Base-by-base conservation (phyloP, 139 green algal species). In the Coccomyxa sp. region DNA sequence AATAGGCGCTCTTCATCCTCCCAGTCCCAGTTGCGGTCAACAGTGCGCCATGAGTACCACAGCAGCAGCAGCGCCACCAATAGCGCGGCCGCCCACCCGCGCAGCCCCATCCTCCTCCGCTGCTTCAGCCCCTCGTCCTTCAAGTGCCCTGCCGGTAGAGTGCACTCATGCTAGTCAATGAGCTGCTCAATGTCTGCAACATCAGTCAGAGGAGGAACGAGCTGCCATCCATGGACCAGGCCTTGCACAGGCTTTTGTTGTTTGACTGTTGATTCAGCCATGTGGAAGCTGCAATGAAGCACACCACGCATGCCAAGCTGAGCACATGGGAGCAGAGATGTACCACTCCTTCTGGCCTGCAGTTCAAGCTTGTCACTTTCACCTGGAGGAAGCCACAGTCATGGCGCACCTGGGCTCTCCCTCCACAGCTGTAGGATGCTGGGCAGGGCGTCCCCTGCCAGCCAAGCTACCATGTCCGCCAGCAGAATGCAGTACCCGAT, bases 21-120 rank as follows among this genome's bases (percentile, higher is more conserved):
- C 93, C 93, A 97, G 81, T 97, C 93, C 59, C 16, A 58, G 79
- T 95, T 96, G 32, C 93, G 88, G 51, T 31, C 0, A 28, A 88
- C 84, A 0, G 92, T 95, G 14, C 85, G 84, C 0, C 66, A 76
- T 9, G 75, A 75, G 25, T 88, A 93, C 13, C 66, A 77, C 1
- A 75, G 12, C 83, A 92, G 76, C 63, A 90, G 63, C 0, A 60
- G n/a, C 0, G 57, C 81, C 27, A 88, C 23, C 57, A 87, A 14
- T 17, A 66, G 23, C 1, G 63, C 79, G 18, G 63, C 67, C 58
- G 14, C 81, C 31, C 67, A 17, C n/a, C 9, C 32, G 31, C 81
- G 23, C 81, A 67, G 32, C 32, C 75, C 80, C 28, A 58, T 17
- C 58, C 82, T 58, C n/a, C 45, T n/a, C 16, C 30, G 76, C 63